These are phyloP conservation scores for Corinectria fuckeliana DNA, from an alignment of 2,329 filamentous ascomycete genomes.

Conservation along the genomic window DNA sequence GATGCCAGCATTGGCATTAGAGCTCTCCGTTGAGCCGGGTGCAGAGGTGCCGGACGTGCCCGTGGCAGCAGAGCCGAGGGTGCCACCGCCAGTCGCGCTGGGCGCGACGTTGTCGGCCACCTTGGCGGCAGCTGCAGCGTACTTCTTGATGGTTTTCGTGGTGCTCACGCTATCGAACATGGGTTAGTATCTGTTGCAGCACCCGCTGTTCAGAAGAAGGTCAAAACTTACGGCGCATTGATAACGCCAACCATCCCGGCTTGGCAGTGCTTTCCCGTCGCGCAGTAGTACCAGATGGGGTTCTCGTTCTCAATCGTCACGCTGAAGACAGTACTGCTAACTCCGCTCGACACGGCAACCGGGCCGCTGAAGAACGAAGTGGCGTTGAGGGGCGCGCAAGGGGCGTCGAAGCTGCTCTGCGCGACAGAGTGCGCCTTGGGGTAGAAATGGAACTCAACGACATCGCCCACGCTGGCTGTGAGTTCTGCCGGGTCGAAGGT, in stretches of 20 bases:
- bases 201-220: neutral
- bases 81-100: slow-evolving; percentile 28
- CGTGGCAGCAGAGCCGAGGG: slow-evolving; percentile 23
- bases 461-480: slow-evolving; percentile 56
- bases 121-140: slow-evolving; percentile 21
- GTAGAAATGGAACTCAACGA: slow-evolving; percentile 54
- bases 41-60: slow-evolving; percentile 5
- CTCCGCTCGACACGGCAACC: slow-evolving; percentile 15
- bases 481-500: slow-evolving; percentile 59
- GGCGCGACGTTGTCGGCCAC: slow-evolving; percentile 27
- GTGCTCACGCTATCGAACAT: slow-evolving; percentile 22
- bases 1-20: slow-evolving; percentile 26
- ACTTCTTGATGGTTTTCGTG: slow-evolving; percentile 22
- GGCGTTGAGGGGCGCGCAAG: slow-evolving; percentile 61
- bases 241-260: slow-evolving; percentile 63
- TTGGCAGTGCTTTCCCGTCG: slow-evolving; percentile 65
- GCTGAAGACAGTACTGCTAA: slow-evolving; percentile 30
- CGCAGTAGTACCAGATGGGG: slow-evolving; percentile 71
- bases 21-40: slow-evolving; percentile 19
- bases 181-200: neutral
- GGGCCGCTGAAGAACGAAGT: slow-evolving; percentile 52
- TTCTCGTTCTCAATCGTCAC: slow-evolving; percentile 47
- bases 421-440: slow-evolving; percentile 66
- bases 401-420: slow-evolving; percentile 64
- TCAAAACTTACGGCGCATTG: slow-evolving; percentile 35